Base-by-base conservation (phyloP, 139 green algal species). In the Chlorella sp. region DNA sequence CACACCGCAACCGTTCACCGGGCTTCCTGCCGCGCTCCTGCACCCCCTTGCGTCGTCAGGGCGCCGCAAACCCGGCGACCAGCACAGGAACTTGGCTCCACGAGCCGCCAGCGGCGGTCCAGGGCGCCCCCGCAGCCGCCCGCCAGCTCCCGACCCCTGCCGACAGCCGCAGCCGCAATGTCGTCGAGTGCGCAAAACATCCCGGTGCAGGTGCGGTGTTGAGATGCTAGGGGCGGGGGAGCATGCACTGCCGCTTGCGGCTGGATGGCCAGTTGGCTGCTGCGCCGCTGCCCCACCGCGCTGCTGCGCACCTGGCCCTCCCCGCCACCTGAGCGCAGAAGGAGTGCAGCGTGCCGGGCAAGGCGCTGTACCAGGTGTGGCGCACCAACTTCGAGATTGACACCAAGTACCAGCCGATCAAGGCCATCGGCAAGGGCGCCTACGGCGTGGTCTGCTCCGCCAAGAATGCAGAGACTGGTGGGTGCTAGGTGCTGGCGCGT, bases 381-480 rank as follows among this genome's bases (percentile, higher is more conserved):
- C 86, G 92, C 40, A 96, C 91, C 1, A 90, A 90, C 8, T 99
- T 99, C 86, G 94, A 98, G 86, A 95, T 99, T 67, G 97, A 99
- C 79, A 87, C 94, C 2, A 95, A 94, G 64, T 85, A 94, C 34
- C 41, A 73, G 68, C 94, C 94, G 44, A 96, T 97, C 68, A 95
- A 95, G 72, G 86, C 95, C 11, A 94, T 99, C 58, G 97, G 97
- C 48, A 98, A 98, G 89, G 97, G 97, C 26, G 97, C 97, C 8
- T 99, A 99, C 82, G 97, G 97, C 22, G 93, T 99, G 1, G 97
- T 99, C 0, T 99, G 95, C 90, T 98, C 96, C 11, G 97, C 97
- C 16, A 95, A 95, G 77, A 88, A 98, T 68, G 41, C 51, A 1
- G 68, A 88, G 17, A 96, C 91, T 16, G 92, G 88, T 0, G 92